Conservation (phyloP, 2,329 filamentous ascomycete genomes). For the Clonostachys sp. region DNA sequence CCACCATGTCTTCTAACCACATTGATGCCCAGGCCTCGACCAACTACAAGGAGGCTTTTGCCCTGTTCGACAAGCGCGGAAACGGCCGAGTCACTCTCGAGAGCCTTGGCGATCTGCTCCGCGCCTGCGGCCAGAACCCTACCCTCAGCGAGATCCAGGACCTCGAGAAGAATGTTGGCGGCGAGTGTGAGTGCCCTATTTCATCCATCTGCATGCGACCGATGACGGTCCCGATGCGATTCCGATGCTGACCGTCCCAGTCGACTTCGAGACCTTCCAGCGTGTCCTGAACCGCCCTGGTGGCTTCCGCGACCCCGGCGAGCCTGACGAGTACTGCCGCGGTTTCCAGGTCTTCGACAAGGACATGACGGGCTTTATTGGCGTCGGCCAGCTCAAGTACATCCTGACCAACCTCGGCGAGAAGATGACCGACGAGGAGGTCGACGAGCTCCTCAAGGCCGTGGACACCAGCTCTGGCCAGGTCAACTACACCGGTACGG, state of each 20-base stretch:
- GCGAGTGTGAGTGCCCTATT: constrained; percentile 72
- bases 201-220: background rate
- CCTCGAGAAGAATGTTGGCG: constrained; percentile 82
- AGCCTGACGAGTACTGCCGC: constrained; percentile 96
- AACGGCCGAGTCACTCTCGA: constrained; percentile 86
- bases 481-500: constrained; percentile 92
- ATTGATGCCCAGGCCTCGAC: constrained; percentile 65
- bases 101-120: constrained; percentile 85
- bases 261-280: constrained; percentile 97
- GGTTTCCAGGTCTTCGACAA: constrained; percentile 99
- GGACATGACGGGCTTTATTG: constrained; percentile 96
- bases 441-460: constrained; percentile 96
- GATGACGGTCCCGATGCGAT: background rate
- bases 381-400: constrained; percentile 95
- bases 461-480: constrained; percentile 94
- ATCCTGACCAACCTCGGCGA: constrained; percentile 96
- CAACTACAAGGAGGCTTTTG: constrained; percentile 99
- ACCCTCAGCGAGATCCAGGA: constrained; percentile 90
- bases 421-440: constrained; percentile 99
- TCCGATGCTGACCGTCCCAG: constrained; percentile 36
- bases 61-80: constrained; percentile 98
- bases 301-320: constrained; percentile 96
- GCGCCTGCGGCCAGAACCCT: constrained; percentile 96
- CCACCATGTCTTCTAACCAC: constrained; percentile 45
- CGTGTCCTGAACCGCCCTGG: constrained; percentile 96